phyloP scores from a whole-genome alignment of 75 land plant genomes.

The Pseudotsuga menziesii region DNA sequence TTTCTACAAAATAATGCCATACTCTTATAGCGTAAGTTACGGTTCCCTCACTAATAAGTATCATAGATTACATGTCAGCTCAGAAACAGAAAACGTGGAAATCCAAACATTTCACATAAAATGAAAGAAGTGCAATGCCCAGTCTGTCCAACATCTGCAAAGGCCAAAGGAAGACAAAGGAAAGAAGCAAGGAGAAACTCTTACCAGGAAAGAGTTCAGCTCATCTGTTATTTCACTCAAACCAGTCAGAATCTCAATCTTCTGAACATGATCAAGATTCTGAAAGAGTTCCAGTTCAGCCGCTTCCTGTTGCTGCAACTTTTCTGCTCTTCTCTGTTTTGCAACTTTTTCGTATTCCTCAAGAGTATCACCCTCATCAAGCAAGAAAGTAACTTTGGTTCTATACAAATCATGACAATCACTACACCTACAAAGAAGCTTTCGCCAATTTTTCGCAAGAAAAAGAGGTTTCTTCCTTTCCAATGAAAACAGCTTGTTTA shows the following conservation, averaged over 20 bases:
- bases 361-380: conserved; percentile 28
- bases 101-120: no score
- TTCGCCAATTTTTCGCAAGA: conserved; percentile 29
- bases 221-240: conserved; percentile 26
- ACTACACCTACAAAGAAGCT: conserved; percentile 22
- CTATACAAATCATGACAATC: conserved; percentile 23
- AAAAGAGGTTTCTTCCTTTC: conserved; percentile 17
- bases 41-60: no score
- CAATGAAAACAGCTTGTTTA: neutral
- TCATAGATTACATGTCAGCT: no score
- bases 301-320: conserved; percentile 20
- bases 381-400: conserved; percentile 22
- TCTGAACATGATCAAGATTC: conserved; percentile 26
- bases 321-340: conserved; percentile 25
- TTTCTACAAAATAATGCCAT: no score
- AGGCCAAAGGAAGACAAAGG: no score
- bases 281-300: conserved; percentile 13
- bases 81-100: no score
- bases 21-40: no score
- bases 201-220: no score
- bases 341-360: conserved; percentile 32
- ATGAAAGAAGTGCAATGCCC: no score
- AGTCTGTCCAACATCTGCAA: no score
- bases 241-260: conserved; percentile 34
- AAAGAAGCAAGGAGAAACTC: no score